Evolutionary conservation across 768 basidiomycete species (phyloP), one percentile per base, ranked within the genome.

Genomic region (Serpula lacrymans): DNA sequence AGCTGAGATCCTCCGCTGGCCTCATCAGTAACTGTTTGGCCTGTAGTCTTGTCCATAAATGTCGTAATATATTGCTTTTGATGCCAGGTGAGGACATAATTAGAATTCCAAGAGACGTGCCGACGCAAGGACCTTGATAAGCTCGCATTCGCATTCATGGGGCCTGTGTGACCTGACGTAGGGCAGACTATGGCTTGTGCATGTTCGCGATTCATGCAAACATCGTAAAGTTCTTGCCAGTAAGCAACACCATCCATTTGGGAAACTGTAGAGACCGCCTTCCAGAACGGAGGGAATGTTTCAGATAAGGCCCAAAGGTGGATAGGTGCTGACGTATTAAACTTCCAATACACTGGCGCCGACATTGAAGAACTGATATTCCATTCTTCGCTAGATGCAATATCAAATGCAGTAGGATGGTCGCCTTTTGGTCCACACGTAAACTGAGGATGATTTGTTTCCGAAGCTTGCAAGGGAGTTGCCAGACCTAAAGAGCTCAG

Each of bases 291-390:
- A 16, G 76, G 78, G 6, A 64, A 57, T 2, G 53, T 57, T 39
- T 77, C 77, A 3, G 76, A 71, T 16, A 66, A 52, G 6, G 71
- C 75, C 77, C 85, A 85, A 18, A 80, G 62, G 54, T 78, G 70
- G 6, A 89, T 50, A 0, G 84, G 76, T 2, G 75, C 82, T 8
- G 52, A 49, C 11, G 65, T 57, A 34, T 73, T 72, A 49, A 89
- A 77, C 26, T 71, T 63, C 81, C 84, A 90, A 60, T 81, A 85
- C 2, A 54, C 53, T 1, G 85, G 83, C 0, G 77, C 75, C n/a
- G 62, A 48, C 39, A 63, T 57, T 6, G 74, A 68, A 12, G 66
- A 68, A 29, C 63, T 69, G 22, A 61, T 50, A 20, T 67, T 70
- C 69, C 75, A 74, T 10, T 63, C 69, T 14, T 72, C 69, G 18